A percentile compares a stretch with the other conserved stretches of the same genome.
phyloP scores from a whole-genome alignment of 164 flowering plant species.

The Buxus sempervirens region DNA sequence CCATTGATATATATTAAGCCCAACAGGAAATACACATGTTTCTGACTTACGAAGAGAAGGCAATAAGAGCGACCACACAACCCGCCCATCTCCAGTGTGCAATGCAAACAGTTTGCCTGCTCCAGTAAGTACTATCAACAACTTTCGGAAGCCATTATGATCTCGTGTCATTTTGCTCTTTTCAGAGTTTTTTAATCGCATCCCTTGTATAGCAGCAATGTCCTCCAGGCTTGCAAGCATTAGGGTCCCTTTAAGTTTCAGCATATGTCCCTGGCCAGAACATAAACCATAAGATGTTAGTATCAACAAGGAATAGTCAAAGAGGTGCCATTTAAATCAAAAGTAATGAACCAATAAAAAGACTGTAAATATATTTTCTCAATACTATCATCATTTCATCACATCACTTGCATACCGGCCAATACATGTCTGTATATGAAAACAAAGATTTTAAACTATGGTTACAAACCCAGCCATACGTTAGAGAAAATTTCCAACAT shows the following conservation, averaged over 20 bases:
- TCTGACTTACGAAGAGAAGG: constrained; percentile 59
- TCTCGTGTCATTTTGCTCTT: constrained; percentile 95
- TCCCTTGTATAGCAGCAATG: constrained; percentile 72
- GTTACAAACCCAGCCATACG: too few relatives aligned
- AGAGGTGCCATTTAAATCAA: background rate
- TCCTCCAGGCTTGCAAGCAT: constrained; percentile 96
- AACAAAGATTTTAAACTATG: too few relatives aligned
- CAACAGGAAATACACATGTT: constrained; percentile 53
- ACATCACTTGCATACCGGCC: too few relatives aligned
- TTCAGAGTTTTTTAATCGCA: constrained; percentile 81
- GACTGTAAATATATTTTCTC: background rate
- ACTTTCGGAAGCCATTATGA: constrained; percentile 90
- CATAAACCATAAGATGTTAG: background rate
- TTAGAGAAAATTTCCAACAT: too few relatives aligned
- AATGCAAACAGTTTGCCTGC: constrained; percentile 84
- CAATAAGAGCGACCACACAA: constrained; percentile 80
- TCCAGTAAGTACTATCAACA: constrained; percentile 85
- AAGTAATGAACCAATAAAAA: background rate
- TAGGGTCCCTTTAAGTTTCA: constrained; percentile 91
- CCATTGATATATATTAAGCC: constrained; percentile 76
- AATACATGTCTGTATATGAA: too few relatives aligned
- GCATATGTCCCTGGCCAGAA: constrained; percentile 67
- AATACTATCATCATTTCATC: background rate
- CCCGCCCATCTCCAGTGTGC: constrained; percentile 93
- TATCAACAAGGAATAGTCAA: background rate